Base-by-base conservation (phyloP, 2,329 filamentous ascomycete genomes). In the Colletotrichum lini region DNA sequence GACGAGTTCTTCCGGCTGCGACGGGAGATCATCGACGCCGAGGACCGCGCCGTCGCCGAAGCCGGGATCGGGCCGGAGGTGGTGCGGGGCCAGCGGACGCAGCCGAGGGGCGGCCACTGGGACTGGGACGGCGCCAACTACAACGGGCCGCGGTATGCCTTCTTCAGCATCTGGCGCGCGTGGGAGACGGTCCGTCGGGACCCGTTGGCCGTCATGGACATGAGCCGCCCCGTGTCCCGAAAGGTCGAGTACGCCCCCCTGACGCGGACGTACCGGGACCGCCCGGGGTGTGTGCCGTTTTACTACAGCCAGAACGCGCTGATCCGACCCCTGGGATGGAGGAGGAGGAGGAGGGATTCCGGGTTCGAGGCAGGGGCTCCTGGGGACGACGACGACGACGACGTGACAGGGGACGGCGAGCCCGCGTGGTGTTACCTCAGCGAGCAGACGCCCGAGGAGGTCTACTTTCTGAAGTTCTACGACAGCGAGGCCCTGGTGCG, bases 401-500 rank as follows among this genome's bases (percentile, higher is more conserved):
- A 50, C 3, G 12, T 2, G 1, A 30, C 16, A 6, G 18, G 15
- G 26, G 38, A 8, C 15, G 26, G 26, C 2, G 40, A 44, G 12
- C 67, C 49, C 15, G 53, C 61, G 2, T 69, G 61, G 67, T 16
- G 53, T n/a, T 69, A 69, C 10, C 38, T 69, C 4, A 54, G 67
- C 26, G 67, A 59, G n/a, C 67, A 69, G 40, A 42, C 67, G 26
- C 54, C 61, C 4, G 61, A 69, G 26, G 67, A 59, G 4, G 67
- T 69, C 0, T 65, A 54, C n/a, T 15, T 69, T 2, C 42, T 69
- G 26, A 59, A 65, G 8, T 65, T 69, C 8, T 65, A 52, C 40
- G 67, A 69, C 40, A 69, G 53, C 61, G 67, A 69, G n/a, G 67
- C 67, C 18, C 30, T 69, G 26, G 52, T 69, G 13, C 50, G 65